Evolutionary conservation across 768 basidiomycete species (phyloP), one percentile per base, ranked within the genome.

Genomic region (Inosperma sp.): DNA sequence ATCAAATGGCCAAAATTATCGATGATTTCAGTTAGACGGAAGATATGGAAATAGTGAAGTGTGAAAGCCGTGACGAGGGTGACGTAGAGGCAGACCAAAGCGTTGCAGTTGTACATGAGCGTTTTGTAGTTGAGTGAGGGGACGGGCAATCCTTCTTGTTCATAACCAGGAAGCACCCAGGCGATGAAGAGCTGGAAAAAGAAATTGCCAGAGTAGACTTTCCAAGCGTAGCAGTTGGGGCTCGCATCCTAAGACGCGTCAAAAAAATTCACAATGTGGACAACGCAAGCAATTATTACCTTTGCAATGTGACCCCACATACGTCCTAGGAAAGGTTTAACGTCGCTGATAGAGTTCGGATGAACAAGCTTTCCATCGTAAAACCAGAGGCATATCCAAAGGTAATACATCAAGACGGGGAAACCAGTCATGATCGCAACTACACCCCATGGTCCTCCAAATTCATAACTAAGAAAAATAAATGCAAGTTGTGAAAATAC

Each of bases 371-470:
- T 78, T 34, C 96, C 96, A 57, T 96, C 87, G 64, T 97, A 93
- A 68, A 94, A 95, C 83, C 87, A 91, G 29, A 97, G 79, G 63
- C 96, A 99, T 52, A 91, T 91, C 92, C 93, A 97, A 55, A 98
- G 80, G 72, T 98, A 99, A 68, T 96, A 99, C 93, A 99, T 98
- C 54, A 98, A 77, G 21, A 86, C 67, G 0, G 96, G 96, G 65
- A 99, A 99, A 40, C 88, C 85, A 16, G 84, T 75, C 88, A 99
- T 98, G 72, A 99, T 98, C 10, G 86, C 88, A 9, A 82, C 67
- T 22, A 94, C 93, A 37, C 95, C 96, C 70, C 78, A 77, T 34
- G 95, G 93, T 3, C 95, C 95, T 56, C 96, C 95, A 62, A 99
- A 99, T 68, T 99, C 94, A 72, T 89, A 95, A 30, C 92, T 94